Evolutionary conservation across 2,329 filamentous ascomycete genomes (phyloP), one percentile per base, ranked within the genome.

Genomic region (Golovinomyces cichoracearum): DNA sequence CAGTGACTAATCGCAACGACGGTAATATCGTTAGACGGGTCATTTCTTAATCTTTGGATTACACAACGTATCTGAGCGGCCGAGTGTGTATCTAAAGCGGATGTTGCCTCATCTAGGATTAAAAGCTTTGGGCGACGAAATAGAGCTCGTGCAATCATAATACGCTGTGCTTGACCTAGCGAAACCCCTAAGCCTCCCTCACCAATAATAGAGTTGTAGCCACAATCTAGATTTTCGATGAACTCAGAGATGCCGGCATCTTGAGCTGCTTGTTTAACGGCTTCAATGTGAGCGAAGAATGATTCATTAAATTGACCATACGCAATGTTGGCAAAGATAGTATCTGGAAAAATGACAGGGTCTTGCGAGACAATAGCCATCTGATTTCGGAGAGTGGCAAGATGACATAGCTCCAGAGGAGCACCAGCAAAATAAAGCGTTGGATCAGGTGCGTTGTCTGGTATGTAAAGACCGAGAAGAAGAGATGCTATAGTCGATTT

Each of bases 91-190:
- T 94, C 86, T 0, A 95, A 66, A 0, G 80, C 79, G 23, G 77
- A 82, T 0, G 86, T 94, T 0, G 85, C 83, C 63, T 94, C 86
- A 56, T 95, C 88, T 1, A 94, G 65, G 1, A 94, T 71, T 15
- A 94, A 64, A 1, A 94, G 66, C 37, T 71, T 69, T 0, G 85
- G 85, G 13, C 69, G 66, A 0, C 83, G 71, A 0, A 81, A 70
- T 0, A 94, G 66, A 0, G 85, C 84, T 1, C 86, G 69, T 0
- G 86, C 84, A 51, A 94, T 85, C 19, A 77, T 78, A 1, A 94
- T 62, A 0, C 84, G 71, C 60, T 94, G 86, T 0, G 78, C 74
- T 61, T 94, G 86, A 0, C 88, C 88, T 0, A 83, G 84, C 0
- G 79, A 85, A 0, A 94, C 63, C 0, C 70, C 65, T 17, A 79